These are phyloP conservation scores for Cyclotella choctawhatcheeana DNA, from an alignment of 108 stramenopile genomes.

Conservation along the genomic window DNA sequence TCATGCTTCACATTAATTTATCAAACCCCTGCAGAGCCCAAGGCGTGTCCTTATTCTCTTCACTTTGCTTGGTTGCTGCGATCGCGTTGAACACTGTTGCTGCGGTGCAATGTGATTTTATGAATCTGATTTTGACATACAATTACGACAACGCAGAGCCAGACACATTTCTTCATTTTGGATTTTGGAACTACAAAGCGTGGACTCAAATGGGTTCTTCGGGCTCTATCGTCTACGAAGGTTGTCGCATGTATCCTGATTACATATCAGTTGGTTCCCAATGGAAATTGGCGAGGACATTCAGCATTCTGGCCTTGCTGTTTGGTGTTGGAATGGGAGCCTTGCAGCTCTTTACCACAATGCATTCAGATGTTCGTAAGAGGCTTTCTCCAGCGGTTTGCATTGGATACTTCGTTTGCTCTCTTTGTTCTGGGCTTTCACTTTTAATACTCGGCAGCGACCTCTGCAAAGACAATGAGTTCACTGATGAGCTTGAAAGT, in stretches of 20 bases:
- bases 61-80: background rate
- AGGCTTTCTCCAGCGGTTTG: background rate
- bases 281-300: conserved; percentile 44
- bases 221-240: conserved; percentile 9
- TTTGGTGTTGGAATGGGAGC: conserved; percentile 37
- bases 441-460: conserved; percentile 50
- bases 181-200: conserved; percentile 34
- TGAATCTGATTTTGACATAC: background rate
- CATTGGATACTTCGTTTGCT: conserved; percentile 10
- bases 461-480: conserved; percentile 37
- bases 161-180: conserved; percentile 22
- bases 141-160: background rate
- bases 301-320: conserved; percentile 39
- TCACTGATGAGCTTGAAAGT: background rate
- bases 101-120: background rate
- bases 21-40: too few relatives aligned
- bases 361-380: too few relatives aligned
- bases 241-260: conserved; percentile 34
- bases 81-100: conserved; percentile 4
- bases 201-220: conserved; percentile 12
- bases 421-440: conserved; percentile 47
- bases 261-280: conserved; percentile 33
- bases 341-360: too few relatives aligned
- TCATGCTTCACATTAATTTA: too few relatives aligned
- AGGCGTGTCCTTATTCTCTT: conserved; percentile 4